A percentile compares a stretch with the other conserved stretches of the same genome.
phyloP scores from a whole-genome alignment of 164 flowering plant species.

The Piper betle region DNA sequence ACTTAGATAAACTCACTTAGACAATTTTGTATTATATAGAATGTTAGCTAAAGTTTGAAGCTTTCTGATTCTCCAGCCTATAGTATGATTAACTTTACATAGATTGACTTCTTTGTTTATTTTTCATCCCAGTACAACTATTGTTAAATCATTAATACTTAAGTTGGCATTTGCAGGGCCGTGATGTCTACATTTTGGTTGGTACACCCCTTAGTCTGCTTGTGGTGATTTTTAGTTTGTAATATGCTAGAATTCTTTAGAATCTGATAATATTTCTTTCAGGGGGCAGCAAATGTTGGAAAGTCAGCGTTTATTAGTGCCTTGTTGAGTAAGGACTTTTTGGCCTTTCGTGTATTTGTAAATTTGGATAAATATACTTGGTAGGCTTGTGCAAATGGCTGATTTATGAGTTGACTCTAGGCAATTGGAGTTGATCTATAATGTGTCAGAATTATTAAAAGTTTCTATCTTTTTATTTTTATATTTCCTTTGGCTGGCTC shows the following conservation, averaged over 20 bases:
- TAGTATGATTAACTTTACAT: neutral
- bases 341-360: neutral
- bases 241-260: neutral
- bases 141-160: neutral
- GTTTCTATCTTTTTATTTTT: neutral
- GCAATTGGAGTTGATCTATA: too few species aligned
- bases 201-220: slow-evolving; percentile 13
- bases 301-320: slow-evolving; percentile 91
- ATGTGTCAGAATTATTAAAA: too few species aligned
- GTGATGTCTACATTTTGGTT: slow-evolving; percentile 94
- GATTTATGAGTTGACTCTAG: too few species aligned
- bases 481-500: neutral
- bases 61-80: too few species aligned
- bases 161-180: slow-evolving; percentile 58
- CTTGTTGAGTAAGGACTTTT: slow-evolving; percentile 50
- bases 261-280: slow-evolving; percentile 3
- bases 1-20: too few species aligned
- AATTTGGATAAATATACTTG: neutral
- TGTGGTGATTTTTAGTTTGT: neutral
- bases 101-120: neutral
- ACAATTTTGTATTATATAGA: too few species aligned
- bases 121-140: neutral
- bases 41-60: too few species aligned
- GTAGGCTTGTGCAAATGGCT: neutral
- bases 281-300: slow-evolving; percentile 99